Conservation (phyloP, 495 filamentous ascomycete genomes). For the Xylaria sp. region DNA sequence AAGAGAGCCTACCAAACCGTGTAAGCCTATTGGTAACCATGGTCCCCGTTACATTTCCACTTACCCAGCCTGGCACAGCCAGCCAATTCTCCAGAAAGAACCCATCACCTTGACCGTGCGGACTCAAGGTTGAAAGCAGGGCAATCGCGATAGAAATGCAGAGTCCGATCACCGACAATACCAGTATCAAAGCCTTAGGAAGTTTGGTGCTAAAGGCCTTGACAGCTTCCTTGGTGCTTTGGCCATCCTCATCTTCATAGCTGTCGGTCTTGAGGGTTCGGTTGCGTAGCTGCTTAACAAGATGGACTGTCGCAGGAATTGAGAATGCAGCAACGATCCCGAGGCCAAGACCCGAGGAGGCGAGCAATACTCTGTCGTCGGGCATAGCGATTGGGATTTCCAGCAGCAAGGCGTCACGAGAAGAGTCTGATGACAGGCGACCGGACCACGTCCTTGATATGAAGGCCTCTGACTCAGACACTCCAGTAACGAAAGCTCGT, state of each 20-base stretch:
- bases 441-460: background rate
- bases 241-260: slow-evolving; percentile 70
- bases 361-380: slow-evolving; percentile 15
- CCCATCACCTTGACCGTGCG: slow-evolving; percentile 23
- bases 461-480: background rate
- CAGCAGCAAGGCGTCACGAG: background rate
- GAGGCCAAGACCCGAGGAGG: slow-evolving; percentile 33
- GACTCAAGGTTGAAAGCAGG: slow-evolving; percentile 47
- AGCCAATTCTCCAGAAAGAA: slow-evolving; percentile 52
- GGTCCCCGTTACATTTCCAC: slow-evolving; percentile 36
- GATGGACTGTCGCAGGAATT: slow-evolving; percentile 43
- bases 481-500: background rate
- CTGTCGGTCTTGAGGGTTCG: slow-evolving; percentile 45
- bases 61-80: slow-evolving; percentile 53
- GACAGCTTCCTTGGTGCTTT: slow-evolving; percentile 62
- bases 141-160: slow-evolving; percentile 52
- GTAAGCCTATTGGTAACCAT: slow-evolving; percentile 32
- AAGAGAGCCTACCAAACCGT: slow-evolving; percentile 46
- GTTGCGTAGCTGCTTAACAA: slow-evolving; percentile 38
- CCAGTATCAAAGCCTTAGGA: slow-evolving; percentile 54
- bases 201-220: slow-evolving; percentile 58
- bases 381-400: slow-evolving; percentile 11
- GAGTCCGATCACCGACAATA: slow-evolving; percentile 54
- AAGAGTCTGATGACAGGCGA: background rate
- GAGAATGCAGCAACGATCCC: slow-evolving; percentile 47